Evolutionary conservation across 169 alveolate genomes (phyloP), one percentile per base, ranked within the genome.

Genomic region (Eimeria praecox): DNA sequence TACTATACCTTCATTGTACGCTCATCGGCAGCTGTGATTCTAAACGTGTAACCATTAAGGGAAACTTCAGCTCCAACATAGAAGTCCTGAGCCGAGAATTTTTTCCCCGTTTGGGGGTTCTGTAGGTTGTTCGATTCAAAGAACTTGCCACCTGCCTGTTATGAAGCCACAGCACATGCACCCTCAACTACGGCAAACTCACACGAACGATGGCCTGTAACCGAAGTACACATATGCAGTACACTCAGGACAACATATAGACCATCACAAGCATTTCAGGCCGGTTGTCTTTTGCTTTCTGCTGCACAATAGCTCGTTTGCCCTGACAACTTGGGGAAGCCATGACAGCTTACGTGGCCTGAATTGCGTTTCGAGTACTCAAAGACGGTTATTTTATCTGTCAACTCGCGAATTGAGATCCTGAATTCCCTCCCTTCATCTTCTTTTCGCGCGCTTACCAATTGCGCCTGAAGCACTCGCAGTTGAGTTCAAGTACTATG

Each of bases 341-440:
- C 54, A 83, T 20, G 64, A 27, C 8, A 8, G n/a, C 90, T 16
- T 94, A 94, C 96, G 64, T 94, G 95, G 62, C 99, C 98, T 52
- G 98, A 96, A 95, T 97, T 98, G 96, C 98, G 97, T 75, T 97
- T 94, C 35, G 97, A 96, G 83, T 97, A 96, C 92, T 98, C 99
- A 93, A 96, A 97, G 49, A 97, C 97, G 54, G 95, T 95, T 9
- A 98, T 94, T 69, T 97, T 94, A 95, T 98, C 98, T 86, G 97
- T 98, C 69, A 97, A 88, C 64, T 97, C 96, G 95, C 97, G 97
- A 96, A 95, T 97, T 6, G 97, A 90, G 30, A 98, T 96, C 38
- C 97, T 96, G 97, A 98, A 98, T 59, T 97, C 95, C 75, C 99
- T 94, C 40, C 97, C 98, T 54, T 92, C 96, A 94, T 98, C 99